Conservation (phyloP, 352 stramenopile genomes). For the Ophiocytium majus region DNA sequence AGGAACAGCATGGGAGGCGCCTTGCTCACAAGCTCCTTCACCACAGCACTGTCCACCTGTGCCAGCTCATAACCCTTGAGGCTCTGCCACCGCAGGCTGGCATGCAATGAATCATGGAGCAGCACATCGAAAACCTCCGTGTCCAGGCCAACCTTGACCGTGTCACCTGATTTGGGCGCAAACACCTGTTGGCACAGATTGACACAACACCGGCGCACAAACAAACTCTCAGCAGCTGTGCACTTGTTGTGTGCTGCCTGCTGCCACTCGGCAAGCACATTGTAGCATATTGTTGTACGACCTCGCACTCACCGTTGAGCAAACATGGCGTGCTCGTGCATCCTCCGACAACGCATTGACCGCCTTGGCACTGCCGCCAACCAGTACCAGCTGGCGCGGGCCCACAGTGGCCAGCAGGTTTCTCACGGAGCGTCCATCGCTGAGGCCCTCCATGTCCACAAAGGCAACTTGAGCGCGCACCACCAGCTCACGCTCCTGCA, state of each 20-base stretch:
- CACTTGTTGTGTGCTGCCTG: too few relatives aligned
- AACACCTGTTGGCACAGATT: too few relatives aligned
- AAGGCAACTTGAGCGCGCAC: constrained; percentile 35
- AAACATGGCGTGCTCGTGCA: neutral
- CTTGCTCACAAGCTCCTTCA: neutral
- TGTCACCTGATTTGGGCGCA: neutral
- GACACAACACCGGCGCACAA: too few relatives aligned
- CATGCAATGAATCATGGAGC: constrained; percentile 50
- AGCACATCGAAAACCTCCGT: constrained; percentile 53
- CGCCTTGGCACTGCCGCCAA: constrained; percentile 15
- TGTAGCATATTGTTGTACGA: too few relatives aligned
- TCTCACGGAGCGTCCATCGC: constrained; percentile 42
- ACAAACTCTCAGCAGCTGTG: too few relatives aligned
- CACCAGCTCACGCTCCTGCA: neutral
- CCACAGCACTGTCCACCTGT: constrained; percentile 24
- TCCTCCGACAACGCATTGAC: neutral
- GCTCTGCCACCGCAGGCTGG: constrained; percentile 41
- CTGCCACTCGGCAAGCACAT: too few relatives aligned
- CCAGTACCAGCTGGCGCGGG: constrained; percentile 49
- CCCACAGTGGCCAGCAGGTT: constrained; percentile 39
- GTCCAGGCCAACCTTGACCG: constrained; percentile 34
- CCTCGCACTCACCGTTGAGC: neutral
- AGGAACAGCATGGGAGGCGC: neutral
- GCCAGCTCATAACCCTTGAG: constrained; percentile 25
- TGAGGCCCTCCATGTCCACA: constrained; percentile 53